A percentile compares a stretch with the other conserved stretches of the same genome.
These are phyloP conservation scores for Amaranthus cruentus DNA, from an alignment of 148 eudicot species.

Conservation along the genomic window DNA sequence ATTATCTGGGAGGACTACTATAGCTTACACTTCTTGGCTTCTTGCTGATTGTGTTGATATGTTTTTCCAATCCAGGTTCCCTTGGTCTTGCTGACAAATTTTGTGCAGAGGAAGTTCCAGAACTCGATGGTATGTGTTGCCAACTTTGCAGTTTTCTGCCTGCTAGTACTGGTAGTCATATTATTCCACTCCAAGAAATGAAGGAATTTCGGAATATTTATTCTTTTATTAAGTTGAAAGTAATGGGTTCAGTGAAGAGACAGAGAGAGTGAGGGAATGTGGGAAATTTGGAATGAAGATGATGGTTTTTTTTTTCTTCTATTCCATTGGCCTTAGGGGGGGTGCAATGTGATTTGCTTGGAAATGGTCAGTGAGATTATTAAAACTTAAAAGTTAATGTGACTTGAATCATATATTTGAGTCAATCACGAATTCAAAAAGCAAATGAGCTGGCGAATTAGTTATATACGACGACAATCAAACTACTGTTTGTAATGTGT, in stretches of 20 bases:
- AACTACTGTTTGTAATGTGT: too few relatives aligned
- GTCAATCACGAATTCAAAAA: too few relatives aligned
- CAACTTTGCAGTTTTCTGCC: neutral
- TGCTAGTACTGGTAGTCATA: neutral
- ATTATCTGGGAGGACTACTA: neutral
- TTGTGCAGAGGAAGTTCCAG: constrained; percentile 67
- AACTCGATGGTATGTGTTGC: constrained; percentile 67
- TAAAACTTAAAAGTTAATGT: too few relatives aligned
- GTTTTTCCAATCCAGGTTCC: constrained; percentile 58
- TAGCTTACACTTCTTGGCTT: neutral
- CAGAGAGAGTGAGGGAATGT: neutral
- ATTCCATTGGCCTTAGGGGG: neutral
- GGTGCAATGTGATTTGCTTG: too few relatives aligned
- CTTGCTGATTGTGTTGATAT: neutral
- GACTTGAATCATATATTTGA: too few relatives aligned
- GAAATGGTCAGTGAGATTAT: too few relatives aligned
- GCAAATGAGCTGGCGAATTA: too few relatives aligned
- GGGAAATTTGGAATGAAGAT: neutral
- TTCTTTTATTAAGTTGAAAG: neutral
- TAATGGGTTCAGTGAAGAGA: neutral
- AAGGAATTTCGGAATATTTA: neutral
- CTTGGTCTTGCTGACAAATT: constrained; percentile 68
- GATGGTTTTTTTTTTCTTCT: neutral
- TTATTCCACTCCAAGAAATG: neutral
- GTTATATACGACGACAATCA: too few relatives aligned